Percentiles rank a stretch among this genome's conserved stretches.
phyloP scores from a whole-genome alignment of 2,329 filamentous ascomycete species.

The Celoporthe dispersa region DNA sequence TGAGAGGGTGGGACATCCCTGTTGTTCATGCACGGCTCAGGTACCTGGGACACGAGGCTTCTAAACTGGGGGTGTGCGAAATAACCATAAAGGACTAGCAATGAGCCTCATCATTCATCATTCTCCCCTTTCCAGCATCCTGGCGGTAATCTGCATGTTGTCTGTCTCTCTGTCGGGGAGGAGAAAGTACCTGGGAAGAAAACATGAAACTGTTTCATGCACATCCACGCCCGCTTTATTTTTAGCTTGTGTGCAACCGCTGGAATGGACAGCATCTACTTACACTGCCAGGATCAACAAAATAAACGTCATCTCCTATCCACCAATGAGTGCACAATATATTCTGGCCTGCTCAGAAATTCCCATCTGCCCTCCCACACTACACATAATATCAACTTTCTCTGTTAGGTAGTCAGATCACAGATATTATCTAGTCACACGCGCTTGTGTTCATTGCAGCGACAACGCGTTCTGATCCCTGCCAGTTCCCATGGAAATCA shows the following conservation, averaged over 20 bases:
- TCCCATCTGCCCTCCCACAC: neutral
- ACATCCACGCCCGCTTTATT: neutral
- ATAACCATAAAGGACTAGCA: neutral
- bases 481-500: too few relatives aligned
- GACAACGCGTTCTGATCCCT: neutral
- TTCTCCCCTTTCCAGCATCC: neutral
- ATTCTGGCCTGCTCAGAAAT: too few relatives aligned
- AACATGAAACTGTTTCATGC: neutral
- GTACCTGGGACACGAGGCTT: neutral
- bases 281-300: too few relatives aligned
- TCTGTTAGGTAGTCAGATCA: neutral
- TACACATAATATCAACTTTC: neutral
- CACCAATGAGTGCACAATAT: too few relatives aligned
- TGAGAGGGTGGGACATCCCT: neutral
- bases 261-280: neutral
- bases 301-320: too few relatives aligned
- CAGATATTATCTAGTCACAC: neutral
- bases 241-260: neutral
- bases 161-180: neutral
- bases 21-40: neutral
- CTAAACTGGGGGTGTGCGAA: too few relatives aligned
- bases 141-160: neutral
- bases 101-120: neutral
- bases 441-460: neutral
- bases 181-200: neutral